Evolutionary conservation across 345 rosid species (phyloP).

Genomic region (Alliaria petiolata): DNA sequence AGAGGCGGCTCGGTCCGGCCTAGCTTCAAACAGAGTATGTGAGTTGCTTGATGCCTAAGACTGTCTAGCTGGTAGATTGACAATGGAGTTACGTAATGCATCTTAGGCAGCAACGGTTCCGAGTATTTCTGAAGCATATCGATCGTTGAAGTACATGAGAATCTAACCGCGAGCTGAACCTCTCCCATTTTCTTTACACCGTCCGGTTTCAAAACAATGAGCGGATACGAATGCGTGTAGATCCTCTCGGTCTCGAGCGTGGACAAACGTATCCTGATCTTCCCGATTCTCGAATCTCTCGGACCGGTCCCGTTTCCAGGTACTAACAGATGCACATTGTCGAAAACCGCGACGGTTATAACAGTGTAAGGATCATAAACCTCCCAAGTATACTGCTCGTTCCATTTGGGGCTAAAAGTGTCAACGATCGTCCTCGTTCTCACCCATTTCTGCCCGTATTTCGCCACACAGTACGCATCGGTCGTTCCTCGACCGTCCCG

Average conservation of each 20-base stretch:
- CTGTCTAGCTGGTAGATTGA: constrained; percentile 36
- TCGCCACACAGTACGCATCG: constrained; percentile 49
- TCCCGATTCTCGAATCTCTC: constrained; percentile 40
- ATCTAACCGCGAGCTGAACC: constrained; percentile 40
- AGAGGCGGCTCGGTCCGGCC: constrained; percentile 36
- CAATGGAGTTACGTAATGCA: constrained; percentile 41
- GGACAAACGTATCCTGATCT: constrained; percentile 43
- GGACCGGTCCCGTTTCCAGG: constrained; percentile 6
- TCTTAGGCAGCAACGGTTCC: constrained; percentile 38
- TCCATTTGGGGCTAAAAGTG: constrained; percentile 43
- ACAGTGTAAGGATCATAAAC: constrained; percentile 55
- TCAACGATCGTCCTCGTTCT: constrained; percentile 44
- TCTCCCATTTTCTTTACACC: constrained; percentile 53
- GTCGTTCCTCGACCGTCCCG: constrained; percentile 41
- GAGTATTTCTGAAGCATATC: constrained; percentile 38
- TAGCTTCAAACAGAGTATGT: constrained; percentile 30
- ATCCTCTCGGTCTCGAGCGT: constrained; percentile 36
- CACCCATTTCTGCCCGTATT: constrained; percentile 52
- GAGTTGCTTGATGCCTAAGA: constrained; percentile 43
- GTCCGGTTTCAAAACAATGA: constrained; percentile 35
- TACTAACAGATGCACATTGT: constrained; percentile 36
- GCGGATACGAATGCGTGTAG: constrained; percentile 45
- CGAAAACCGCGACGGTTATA: constrained; percentile 42
- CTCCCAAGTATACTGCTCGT: constrained; percentile 57
- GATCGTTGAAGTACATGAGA: constrained; percentile 32